Base-by-base conservation (phyloP, 208 protist genomes). In the Leishmania major region DNA sequence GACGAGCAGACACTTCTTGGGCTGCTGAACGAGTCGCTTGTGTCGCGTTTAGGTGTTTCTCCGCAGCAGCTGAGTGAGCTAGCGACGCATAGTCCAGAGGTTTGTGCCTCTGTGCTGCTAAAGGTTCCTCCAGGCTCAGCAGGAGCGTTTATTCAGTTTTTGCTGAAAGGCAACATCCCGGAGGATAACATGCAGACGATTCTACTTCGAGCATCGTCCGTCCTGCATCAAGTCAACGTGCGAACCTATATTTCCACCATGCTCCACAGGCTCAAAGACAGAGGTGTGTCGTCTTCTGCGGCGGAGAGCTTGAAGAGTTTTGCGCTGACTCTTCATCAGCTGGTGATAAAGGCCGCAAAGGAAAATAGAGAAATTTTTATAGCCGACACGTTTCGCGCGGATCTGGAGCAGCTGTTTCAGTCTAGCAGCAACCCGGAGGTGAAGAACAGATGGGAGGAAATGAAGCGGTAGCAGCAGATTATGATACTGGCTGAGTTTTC, bases 331-430 rank as follows among this genome's bases (percentile, higher is more conserved):
- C 91, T 95, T 73, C 89, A 94, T 59, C 84, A 95, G 72, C 80
- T 95, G 0, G 76, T 96, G 40, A 89, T 86, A 10, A 91, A 92
- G 59, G 81, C 83, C 7, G 81, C 86, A 8, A 93, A 92, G 75
- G 93, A 93, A 57, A 95, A 94, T 75, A 93, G 93, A 62, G 91
- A 93, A 49, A 87, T 96, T 40, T 92, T 87, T 47, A 87, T 96
- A 51, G 79, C 89, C 4, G 89, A 92, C 19, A 60, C 70, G 2
- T 67, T 90, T 4, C 90, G 90, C 53, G 31, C 66, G 49, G 88
- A 94, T 45, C 84, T 95, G 51, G 91, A 87, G 40, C 73, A 85
- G 53, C 71, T 95, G 28, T 91, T 93, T 79, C 85, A 88, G 66
- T 81, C 74, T 19, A 88, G 83, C 51, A 87, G 82, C 51, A 70